Percentiles rank a stretch among this genome's conserved stretches.
Evolutionary conservation across 768 basidiomycete species (phyloP).

Genomic region (Crucibulum laeve): DNA sequence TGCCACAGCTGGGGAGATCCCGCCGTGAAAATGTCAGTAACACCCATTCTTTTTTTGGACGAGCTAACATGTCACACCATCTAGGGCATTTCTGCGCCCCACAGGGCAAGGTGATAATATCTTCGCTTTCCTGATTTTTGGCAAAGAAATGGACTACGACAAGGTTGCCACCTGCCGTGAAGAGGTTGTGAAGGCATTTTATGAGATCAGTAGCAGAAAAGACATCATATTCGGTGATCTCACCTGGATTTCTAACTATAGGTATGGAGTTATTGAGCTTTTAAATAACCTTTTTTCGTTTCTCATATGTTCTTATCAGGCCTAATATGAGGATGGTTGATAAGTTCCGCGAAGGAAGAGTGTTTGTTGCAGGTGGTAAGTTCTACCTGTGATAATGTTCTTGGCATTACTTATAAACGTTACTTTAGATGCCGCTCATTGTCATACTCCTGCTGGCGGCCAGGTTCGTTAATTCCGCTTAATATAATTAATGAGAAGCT

Average conservation of each 20-base stretch:
- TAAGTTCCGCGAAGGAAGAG: slow-evolving; percentile 9
- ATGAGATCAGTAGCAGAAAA: too few relatives aligned
- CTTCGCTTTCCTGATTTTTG: too few relatives aligned
- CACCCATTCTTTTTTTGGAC: too few relatives aligned
- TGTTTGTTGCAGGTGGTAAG: slow-evolving; percentile 16
- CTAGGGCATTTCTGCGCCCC: too few relatives aligned
- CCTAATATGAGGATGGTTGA: slow-evolving; percentile 14
- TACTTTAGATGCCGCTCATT: slow-evolving; percentile 22
- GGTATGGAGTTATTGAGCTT: slow-evolving; percentile 10
- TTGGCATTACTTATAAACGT: background rate
- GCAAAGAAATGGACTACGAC: too few relatives aligned
- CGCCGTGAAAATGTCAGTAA: slow-evolving; percentile 26
- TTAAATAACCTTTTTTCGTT: slow-evolving; percentile 1
- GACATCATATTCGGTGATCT: slow-evolving; percentile 20
- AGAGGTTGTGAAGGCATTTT: too few relatives aligned
- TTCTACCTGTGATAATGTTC: too few relatives aligned
- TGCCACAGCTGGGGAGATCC: slow-evolving; percentile 47
- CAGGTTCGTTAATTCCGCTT: slow-evolving; percentile 12
- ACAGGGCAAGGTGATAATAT: too few relatives aligned
- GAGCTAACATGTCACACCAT: too few relatives aligned
- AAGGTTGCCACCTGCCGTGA: too few relatives aligned
- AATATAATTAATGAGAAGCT: background rate
- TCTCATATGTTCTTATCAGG: background rate
- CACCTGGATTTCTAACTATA: slow-evolving; percentile 21
- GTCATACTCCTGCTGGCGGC: slow-evolving; percentile 25